These are phyloP conservation scores for Suillus subalutaceus DNA, from an alignment of 768 basidiomycete species.

Conservation along the genomic window DNA sequence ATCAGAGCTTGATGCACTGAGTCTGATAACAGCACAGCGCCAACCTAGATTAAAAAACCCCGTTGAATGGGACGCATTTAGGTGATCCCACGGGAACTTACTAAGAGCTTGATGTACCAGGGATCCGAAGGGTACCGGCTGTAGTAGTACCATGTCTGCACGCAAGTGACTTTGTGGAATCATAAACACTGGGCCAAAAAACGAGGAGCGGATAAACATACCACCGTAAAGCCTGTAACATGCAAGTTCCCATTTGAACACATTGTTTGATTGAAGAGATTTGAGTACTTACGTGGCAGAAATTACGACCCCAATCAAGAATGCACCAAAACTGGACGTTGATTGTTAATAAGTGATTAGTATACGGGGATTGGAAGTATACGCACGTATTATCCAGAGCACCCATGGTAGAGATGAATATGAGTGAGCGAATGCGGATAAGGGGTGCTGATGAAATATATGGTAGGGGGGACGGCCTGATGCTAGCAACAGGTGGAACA, in stretches of 20 bases:
- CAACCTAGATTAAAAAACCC: constrained; percentile 41
- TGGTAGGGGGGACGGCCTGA: neutral
- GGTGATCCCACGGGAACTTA: constrained; percentile 25
- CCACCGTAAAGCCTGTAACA: constrained; percentile 52
- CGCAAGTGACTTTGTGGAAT: constrained; percentile 45
- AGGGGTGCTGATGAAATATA: neutral
- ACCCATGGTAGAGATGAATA: constrained; percentile 12
- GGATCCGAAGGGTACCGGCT: constrained; percentile 49
- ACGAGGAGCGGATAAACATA: constrained; percentile 23
- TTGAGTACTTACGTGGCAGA: constrained; percentile 48
- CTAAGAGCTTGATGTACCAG: constrained; percentile 51
- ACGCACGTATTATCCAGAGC: constrained; percentile 40
- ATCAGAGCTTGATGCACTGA: constrained; percentile 57
- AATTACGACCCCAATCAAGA: constrained; percentile 51
- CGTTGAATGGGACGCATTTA: constrained; percentile 6
- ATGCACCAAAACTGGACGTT: constrained; percentile 48
- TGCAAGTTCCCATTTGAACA: neutral
- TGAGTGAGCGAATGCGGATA: neutral
- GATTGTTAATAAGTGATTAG: neutral
- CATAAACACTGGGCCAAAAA: neutral
- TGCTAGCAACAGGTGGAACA: neutral
- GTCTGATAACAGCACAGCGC: constrained; percentile 50
- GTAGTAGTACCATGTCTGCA: constrained; percentile 61
- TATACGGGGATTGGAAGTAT: neutral
- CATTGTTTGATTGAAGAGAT: neutral